Evolutionary conservation across 352 stramenopile species (phyloP).

Genomic region (Globisporangium spinosum): DNA sequence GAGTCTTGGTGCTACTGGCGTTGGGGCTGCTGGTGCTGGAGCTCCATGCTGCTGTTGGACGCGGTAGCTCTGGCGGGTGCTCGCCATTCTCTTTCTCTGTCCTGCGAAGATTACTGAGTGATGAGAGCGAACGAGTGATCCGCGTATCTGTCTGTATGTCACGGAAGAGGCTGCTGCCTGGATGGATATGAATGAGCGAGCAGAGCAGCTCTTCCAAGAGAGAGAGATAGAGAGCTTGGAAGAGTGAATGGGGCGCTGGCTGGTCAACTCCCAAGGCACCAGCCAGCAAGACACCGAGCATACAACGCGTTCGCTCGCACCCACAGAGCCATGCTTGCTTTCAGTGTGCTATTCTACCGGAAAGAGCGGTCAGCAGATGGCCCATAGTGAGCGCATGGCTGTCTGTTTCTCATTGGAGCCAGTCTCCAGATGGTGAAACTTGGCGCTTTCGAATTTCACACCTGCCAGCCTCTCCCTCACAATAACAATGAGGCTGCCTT

Average conservation of each 20-base stretch:
- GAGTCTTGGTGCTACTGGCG: conserved; percentile 8
- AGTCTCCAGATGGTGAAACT: background rate
- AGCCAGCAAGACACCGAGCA: background rate
- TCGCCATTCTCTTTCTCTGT: background rate
- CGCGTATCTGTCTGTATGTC: background rate
- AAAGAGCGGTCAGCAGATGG: background rate
- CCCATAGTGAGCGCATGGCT: too few species aligned
- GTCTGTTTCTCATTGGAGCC: background rate
- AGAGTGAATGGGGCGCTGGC: background rate
- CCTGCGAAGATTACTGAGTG: background rate
- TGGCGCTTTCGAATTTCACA: background rate
- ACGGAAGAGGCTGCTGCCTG: background rate
- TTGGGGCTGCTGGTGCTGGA: background rate
- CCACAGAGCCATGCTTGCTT: background rate
- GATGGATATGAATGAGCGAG: background rate
- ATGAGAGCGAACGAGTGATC: background rate
- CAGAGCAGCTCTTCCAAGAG: background rate
- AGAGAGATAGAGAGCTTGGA: background rate
- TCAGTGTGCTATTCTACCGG: background rate
- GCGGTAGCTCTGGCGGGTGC: background rate
- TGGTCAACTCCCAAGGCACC: background rate
- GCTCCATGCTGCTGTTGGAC: background rate
- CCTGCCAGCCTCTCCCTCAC: background rate
- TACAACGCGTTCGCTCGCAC: background rate
- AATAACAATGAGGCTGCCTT: background rate